These are phyloP conservation scores for Syzygium grande DNA, from an alignment of 345 rosid genomes.

Conservation along the genomic window DNA sequence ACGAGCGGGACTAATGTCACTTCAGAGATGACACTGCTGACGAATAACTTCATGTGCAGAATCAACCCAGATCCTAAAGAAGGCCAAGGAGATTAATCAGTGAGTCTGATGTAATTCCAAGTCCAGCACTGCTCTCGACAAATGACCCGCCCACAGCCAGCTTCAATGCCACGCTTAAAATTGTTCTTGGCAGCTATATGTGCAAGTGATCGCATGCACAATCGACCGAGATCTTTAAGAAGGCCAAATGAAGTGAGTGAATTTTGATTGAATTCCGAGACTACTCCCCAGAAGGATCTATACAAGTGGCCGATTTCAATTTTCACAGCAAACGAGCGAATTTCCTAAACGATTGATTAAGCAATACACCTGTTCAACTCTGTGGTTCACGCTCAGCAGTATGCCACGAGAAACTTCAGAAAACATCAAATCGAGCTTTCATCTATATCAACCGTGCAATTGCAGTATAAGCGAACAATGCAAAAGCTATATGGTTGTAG, in stretches of 20 bases:
- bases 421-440: neutral
- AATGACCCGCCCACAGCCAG: neutral
- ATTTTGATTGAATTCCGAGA: neutral
- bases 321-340: neutral
- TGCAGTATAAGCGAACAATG: neutral
- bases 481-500: neutral
- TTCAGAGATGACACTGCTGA: neutral
- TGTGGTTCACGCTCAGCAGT: neutral
- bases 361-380: neutral
- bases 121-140: neutral
- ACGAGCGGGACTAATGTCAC: neutral
- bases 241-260: neutral
- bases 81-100: neutral
- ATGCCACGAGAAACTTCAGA: neutral
- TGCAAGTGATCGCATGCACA: neutral
- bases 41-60: neutral
- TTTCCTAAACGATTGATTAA: neutral
- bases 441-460: neutral
- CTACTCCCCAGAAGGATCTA: neutral
- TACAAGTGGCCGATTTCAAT: neutral
- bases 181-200: neutral
- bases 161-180: neutral
- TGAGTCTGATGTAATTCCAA: neutral
- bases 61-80: neutral
- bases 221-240: neutral